Evolutionary conservation across 306 rosid species (phyloP).

Genomic region (Cucumis melo): DNA sequence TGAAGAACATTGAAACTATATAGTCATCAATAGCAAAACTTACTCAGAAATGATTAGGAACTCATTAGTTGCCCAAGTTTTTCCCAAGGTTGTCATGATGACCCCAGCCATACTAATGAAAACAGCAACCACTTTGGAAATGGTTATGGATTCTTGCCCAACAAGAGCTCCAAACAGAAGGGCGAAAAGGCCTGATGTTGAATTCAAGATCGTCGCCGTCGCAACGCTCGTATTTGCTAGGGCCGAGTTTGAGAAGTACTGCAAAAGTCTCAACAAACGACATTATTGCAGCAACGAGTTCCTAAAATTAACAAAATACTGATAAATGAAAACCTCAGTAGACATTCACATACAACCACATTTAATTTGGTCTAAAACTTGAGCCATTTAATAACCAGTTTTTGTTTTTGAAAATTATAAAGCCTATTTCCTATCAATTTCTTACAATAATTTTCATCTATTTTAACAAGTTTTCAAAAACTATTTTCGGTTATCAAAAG

Average conservation of each 20-base stretch:
- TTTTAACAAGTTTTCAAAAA: too few species aligned
- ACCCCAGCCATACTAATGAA: conserved; percentile 58
- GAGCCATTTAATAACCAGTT: too few species aligned
- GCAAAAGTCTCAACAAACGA: conserved; percentile 10
- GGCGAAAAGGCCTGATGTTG: conserved; percentile 57
- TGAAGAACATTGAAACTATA: background rate
- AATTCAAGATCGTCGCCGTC: conserved; percentile 52
- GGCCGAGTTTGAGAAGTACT: conserved; percentile 61
- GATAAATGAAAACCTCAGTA: background rate
- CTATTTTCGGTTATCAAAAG: too few species aligned
- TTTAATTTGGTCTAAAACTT: background rate
- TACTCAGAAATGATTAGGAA: conserved; percentile 31
- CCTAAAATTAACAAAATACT: background rate
- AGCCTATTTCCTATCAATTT: too few species aligned
- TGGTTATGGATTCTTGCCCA: conserved; percentile 41
- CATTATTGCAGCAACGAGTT: background rate
- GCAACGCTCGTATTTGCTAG: conserved; percentile 65
- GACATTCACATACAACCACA: background rate
- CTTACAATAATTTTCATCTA: too few species aligned
- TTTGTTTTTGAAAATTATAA: too few species aligned
- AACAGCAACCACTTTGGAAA: conserved; percentile 44
- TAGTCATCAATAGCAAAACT: background rate
- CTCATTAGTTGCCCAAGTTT: conserved; percentile 51
- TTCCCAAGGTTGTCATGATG: conserved; percentile 51
- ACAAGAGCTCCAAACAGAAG: conserved; percentile 58